Base-by-base conservation (phyloP, 2,329 filamentous ascomycete species). In the Nemania diffusa region DNA sequence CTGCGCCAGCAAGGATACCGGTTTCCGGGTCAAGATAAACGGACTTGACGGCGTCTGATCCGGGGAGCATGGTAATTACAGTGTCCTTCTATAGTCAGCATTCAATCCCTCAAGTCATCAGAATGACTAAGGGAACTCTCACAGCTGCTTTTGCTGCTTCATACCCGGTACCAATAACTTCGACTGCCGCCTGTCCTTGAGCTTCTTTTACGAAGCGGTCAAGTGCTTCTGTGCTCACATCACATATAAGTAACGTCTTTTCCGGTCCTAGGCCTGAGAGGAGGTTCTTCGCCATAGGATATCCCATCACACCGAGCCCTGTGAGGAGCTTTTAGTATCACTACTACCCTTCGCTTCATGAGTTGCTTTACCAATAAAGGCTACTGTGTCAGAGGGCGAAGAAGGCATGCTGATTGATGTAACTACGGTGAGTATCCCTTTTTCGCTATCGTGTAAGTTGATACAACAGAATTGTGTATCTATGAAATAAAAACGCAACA, bases 21-120 rank as follows among this genome's bases (percentile, higher is more conserved):
- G 75, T 77, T 17, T 67, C 17, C 2, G 75, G 69, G 64, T 78
- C 76, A 0, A 78, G 72, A 65, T 82, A 82, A 13, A 82, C 80
- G 26, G 73, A 68, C 57, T 77, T 77, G 9, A 82, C 80, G 1
- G 76, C 78, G 5, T 69, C 68, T 8, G 77, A 77, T 55, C 74
- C 76, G 6, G 80, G 80, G 5, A 82, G 77, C 80, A 81, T 81
- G 1, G 80, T 81, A 32, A 82, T 79, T 4, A 82, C 74, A 2
- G 78, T 78, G 65, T 79, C 70, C 77, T 79, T 48, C 20, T 11
- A 34, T 29, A 5, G 26, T 65, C 24, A 68, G n/a, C 48, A 42
- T 13, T 13, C 1, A 17, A 13, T 29, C 11, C 3, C 2, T 46
- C 20, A 5, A 2, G 3, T 32, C 15, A 24, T 48, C 7, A 11